A percentile compares a stretch with the other conserved stretches of the same genome.
Conservation (phyloP, 2,329 filamentous ascomycete genomes). For the Chaetomium sp. region DNA sequence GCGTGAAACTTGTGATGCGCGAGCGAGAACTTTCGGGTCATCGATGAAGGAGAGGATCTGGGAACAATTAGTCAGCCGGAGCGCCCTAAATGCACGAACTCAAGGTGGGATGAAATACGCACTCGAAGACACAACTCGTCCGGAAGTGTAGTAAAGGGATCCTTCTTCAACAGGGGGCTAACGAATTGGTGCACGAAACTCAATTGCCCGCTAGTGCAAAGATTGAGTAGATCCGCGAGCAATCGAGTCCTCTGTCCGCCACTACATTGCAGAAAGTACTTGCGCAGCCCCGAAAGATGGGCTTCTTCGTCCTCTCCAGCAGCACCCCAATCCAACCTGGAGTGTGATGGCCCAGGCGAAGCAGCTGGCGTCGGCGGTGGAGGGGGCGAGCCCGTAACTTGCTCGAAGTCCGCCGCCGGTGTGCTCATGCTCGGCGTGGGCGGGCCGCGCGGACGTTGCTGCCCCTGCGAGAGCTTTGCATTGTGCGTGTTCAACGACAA, state of each 20-base stretch:
- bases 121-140: slow-evolving; percentile 89
- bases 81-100: slow-evolving; percentile 1
- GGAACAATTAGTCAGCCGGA: slow-evolving; percentile 2
- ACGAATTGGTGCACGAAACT: slow-evolving; percentile 97
- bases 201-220: slow-evolving; percentile 90
- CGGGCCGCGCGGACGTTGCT: slow-evolving; percentile 49
- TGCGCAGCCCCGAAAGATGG: slow-evolving; percentile 70
- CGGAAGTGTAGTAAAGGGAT: slow-evolving; percentile 86
- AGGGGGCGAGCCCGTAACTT: slow-evolving; percentile 55
- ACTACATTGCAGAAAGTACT: slow-evolving; percentile 72
- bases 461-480: slow-evolving; percentile 41
- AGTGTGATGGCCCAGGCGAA: slow-evolving; percentile 56
- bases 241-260: slow-evolving; percentile 71
- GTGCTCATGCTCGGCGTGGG: slow-evolving; percentile 63
- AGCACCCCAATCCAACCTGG: slow-evolving; percentile 66
- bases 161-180: slow-evolving; percentile 87
- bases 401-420: slow-evolving; percentile 56
- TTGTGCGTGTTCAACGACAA: slow-evolving; percentile 47
- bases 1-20: slow-evolving; percentile 91
- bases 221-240: slow-evolving; percentile 80
- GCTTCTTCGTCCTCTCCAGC: slow-evolving; percentile 76
- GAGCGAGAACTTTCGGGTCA: slow-evolving; percentile 85
- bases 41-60: slow-evolving; percentile 95
- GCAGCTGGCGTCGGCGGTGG: slow-evolving; percentile 60
- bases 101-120: slow-evolving; percentile 32